A percentile compares a stretch with the other conserved stretches of the same genome.
These are phyloP conservation scores for Parathielavia hyrcaniae DNA, from an alignment of 495 filamentous ascomycete genomes.

Conservation along the genomic window DNA sequence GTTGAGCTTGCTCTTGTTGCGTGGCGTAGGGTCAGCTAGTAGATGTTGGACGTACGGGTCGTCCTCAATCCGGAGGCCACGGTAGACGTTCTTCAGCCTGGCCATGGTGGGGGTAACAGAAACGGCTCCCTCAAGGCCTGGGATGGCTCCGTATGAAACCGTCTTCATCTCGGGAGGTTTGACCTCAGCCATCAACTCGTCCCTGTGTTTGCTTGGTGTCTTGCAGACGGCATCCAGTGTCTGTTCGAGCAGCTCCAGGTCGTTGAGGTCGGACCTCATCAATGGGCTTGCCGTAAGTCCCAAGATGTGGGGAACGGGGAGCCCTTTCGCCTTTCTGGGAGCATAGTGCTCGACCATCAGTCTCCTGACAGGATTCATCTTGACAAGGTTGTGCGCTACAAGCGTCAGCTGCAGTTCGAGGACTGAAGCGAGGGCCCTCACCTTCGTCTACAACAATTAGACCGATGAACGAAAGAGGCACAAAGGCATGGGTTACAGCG, in stretches of 20 bases:
- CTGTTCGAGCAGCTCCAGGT: slow-evolving; percentile 57
- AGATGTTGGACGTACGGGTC: slow-evolving; percentile 68
- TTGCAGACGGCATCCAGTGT: slow-evolving; percentile 69
- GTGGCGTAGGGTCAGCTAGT: slow-evolving; percentile 32
- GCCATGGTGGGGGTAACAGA: slow-evolving; percentile 28
- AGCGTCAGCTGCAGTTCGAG: not conserved
- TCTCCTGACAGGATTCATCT: slow-evolving; percentile 59
- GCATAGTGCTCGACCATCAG: slow-evolving; percentile 78
- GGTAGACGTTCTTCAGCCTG: slow-evolving; percentile 36
- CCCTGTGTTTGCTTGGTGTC: slow-evolving; percentile 64
- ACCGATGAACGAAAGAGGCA: slow-evolving; percentile 57
- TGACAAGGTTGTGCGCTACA: slow-evolving; percentile 63
- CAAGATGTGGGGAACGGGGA: slow-evolving; percentile 61
- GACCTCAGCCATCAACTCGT: slow-evolving; percentile 61
- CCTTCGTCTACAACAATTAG: slow-evolving; percentile 90
- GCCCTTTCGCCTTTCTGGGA: slow-evolving; percentile 29
- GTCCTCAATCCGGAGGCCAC: slow-evolving; percentile 51
- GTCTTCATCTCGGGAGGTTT: slow-evolving; percentile 58
- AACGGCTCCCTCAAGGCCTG: slow-evolving; percentile 3
- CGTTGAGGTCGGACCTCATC: slow-evolving; percentile 47
- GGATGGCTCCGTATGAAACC: slow-evolving; percentile 40
- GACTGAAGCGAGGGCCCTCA: slow-evolving; percentile 29
- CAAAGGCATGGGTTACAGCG: slow-evolving; percentile 74
- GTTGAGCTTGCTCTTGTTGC: slow-evolving; percentile 35
- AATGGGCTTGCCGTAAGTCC: slow-evolving; percentile 84